Evolutionary conservation across 2,329 filamentous ascomycete genomes (phyloP).

Genomic region (Aspergillus viridinutans): DNA sequence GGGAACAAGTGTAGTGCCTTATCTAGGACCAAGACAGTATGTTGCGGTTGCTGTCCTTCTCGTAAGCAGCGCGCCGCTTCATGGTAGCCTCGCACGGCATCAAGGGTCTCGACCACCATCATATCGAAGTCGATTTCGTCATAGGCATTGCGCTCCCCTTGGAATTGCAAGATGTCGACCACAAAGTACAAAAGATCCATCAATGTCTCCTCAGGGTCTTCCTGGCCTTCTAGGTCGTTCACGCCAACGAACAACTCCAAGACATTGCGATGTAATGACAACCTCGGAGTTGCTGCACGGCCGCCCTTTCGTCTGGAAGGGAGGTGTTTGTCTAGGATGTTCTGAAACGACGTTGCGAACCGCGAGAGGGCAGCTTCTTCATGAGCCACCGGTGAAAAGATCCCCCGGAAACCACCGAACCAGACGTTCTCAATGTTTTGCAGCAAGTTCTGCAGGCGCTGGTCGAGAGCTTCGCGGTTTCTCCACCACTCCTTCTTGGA

Average conservation of each 20-base stretch:
- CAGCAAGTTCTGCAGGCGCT: constrained; percentile 70
- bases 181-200: constrained; percentile 94
- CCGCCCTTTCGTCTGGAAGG: constrained; percentile 67
- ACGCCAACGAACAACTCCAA: constrained; percentile 86
- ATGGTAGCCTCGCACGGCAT: constrained; percentile 78
- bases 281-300: constrained; percentile 50
- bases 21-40: constrained; percentile 87
- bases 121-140: constrained; percentile 95
- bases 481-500: constrained; percentile 86
- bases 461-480: constrained; percentile 75
- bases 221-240: constrained; percentile 64
- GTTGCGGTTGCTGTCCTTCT: constrained; percentile 37
- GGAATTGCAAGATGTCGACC: constrained; percentile 92
- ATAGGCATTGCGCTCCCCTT: constrained; percentile 92
- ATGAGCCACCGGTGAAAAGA: constrained; percentile 73
- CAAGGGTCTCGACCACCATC: constrained; percentile 83
- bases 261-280: constrained; percentile 62
- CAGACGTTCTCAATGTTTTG: constrained; percentile 86
- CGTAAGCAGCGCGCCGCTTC: constrained; percentile 40
- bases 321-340: constrained; percentile 75
- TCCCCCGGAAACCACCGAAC: constrained; percentile 89
- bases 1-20: constrained; percentile 87
- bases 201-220: constrained; percentile 83
- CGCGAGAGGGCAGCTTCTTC: constrained; percentile 62
- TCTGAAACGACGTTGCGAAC: constrained; percentile 74